These are phyloP conservation scores for Aegilops umbellulata DNA, from an alignment of 176 grass and related monocot genomes.

Conservation along the genomic window DNA sequence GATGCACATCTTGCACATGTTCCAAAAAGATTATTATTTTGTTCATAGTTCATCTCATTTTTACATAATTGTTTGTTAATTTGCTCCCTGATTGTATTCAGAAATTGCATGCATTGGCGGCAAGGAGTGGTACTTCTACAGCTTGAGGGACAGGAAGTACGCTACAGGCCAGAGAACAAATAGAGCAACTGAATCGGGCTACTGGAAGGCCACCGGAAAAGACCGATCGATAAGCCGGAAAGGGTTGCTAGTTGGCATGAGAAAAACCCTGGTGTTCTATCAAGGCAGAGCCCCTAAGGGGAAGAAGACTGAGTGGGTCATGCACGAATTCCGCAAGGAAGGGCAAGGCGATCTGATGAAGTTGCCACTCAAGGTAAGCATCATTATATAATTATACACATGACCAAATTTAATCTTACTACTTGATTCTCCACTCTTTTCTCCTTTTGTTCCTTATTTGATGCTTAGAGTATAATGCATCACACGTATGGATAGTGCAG, in stretches of 20 bases:
- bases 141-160: conserved; percentile 81
- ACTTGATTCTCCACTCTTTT: not conserved
- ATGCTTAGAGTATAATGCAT: not conserved
- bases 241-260: conserved; percentile 75
- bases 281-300: conserved; percentile 90
- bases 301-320: conserved; percentile 96
- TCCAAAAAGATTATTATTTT: not conserved
- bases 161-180: conserved; percentile 84
- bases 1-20: not conserved
- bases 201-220: conserved; percentile 95
- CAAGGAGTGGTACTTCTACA: conserved; percentile 96
- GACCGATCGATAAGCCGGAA: conserved; percentile 63
- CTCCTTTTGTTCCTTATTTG: not conserved
- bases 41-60: not conserved
- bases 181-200: conserved; percentile 81
- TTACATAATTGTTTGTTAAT: not conserved
- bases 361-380: conserved; percentile 54
- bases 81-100: conserved; percentile 14
- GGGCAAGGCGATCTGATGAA: conserved; percentile 42
- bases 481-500: not conserved
- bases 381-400: not conserved
- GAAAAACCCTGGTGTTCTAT: conserved; percentile 97
- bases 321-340: conserved; percentile 91
- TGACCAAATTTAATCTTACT: not conserved
- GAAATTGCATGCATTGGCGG: conserved; percentile 78